Evolutionary conservation across 1,284 basidiomycete species (phyloP), one percentile per base, ranked within the genome.

Genomic region (Irpex sp.): DNA sequence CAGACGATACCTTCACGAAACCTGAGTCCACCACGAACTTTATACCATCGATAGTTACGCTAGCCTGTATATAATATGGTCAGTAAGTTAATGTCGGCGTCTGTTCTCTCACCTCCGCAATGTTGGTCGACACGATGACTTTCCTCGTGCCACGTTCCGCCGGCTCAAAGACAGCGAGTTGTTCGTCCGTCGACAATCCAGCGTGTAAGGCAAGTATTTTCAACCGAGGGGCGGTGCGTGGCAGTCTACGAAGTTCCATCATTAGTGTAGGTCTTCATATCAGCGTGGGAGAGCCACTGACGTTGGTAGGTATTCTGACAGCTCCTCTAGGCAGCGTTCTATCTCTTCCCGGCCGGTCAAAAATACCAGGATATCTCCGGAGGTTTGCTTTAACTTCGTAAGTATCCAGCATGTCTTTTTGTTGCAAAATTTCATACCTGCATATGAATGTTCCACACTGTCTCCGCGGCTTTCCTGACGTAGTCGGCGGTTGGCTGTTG

Each of bases 331-430:
- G 63, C 91, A 96, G 37, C 85, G 80, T 55, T 99, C 95, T 58
- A 99, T 99, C 72, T 99, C 97, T 70, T 99, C 97, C 62, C 97
- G 84, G n/a, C 97, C 96, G 0, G 97, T 96, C 57, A 98, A 75
- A 74, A 99, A 99, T 3, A 98, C 88, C 9, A 99, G 84, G 49
- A 99, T 86, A 75, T 98, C 96, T 0, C 97, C 97, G 1, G 87
- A 82, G 70, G 86, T 85, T 79, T 91, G 86, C 81, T 88, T 44
- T 15, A 44, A 44, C 40, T 15, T 15, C 40, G 15, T 44, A 11
- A 44, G 40, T 51, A n/a, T 2, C 8, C 13, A 3, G 2, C 17
- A 11, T 19, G 62, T 38, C 34, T 17, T 58, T 26, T 8, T 1
- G 37, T 56, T 15, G 8, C 61, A 19, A 15, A 47, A 8, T 47